These are phyloP conservation scores for Stephania yunnanensis DNA, from an alignment of 164 flowering plant species.

Conservation along the genomic window DNA sequence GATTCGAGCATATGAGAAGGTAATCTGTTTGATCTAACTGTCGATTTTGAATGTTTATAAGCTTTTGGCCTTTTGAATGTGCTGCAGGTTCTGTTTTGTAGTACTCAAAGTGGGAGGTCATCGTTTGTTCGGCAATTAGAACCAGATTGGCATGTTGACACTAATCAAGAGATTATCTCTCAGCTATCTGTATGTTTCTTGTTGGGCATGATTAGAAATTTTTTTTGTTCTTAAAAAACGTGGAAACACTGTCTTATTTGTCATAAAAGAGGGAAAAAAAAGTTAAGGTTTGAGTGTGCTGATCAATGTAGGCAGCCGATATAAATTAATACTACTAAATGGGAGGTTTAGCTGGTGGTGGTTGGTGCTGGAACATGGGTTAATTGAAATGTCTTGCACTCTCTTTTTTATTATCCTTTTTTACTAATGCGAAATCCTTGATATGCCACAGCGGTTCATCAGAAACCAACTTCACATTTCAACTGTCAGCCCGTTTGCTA, in stretches of 20 bases:
- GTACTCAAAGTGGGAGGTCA: conserved; percentile 25
- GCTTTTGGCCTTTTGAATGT: not conserved
- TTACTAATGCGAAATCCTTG: not conserved
- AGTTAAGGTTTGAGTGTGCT: not conserved
- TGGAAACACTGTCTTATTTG: not conserved
- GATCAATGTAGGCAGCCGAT: not conserved
- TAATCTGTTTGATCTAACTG: not conserved
- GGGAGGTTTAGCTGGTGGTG: not conserved
- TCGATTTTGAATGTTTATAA: not conserved
- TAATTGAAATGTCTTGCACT: not conserved
- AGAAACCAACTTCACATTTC: conserved; percentile 23
- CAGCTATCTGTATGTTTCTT: conserved; percentile 20
- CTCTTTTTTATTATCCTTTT: not conserved
- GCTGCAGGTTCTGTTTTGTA: conserved; percentile 26
- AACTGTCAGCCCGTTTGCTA: conserved; percentile 11
- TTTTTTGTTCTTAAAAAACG: not conserved
- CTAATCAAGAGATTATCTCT: conserved; percentile 23
- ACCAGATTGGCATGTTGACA: conserved; percentile 36
- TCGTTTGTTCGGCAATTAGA: conserved; percentile 33
- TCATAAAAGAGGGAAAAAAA: not conserved
- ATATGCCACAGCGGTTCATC: conserved; percentile 25
- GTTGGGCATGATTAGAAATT: not conserved
- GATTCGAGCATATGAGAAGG: not conserved
- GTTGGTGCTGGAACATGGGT: not conserved
- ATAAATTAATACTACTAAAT: not conserved